Evolutionary conservation across 495 filamentous ascomycete species (phyloP), one percentile per base, ranked within the genome.

Genomic region (Aspergillus nidulans): DNA sequence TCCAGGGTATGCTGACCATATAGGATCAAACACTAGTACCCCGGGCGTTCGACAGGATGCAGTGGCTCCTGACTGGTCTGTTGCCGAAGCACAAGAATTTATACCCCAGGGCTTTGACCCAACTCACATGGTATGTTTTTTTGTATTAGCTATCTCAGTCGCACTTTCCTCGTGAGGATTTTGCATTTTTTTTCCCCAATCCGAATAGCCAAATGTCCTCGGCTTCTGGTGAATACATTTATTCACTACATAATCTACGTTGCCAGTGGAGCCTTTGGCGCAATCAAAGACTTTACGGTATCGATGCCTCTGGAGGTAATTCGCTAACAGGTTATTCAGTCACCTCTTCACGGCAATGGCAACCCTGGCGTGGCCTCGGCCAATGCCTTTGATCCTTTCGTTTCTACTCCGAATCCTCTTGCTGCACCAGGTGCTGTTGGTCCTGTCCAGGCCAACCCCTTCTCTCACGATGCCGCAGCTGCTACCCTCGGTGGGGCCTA

Each of bases 61-160:
- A 46, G 69, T 70, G 52, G 70, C 72, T 20, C 66, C 76, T 12
- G 81, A 85, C 51, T 84, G 81, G 81, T 70, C 75, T 19, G 70
- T 76, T 12, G 76, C 79, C 0, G 82, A 88, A n/a, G 83, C 85
- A 49, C 77, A 82, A 53, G 90, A 95, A 55, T 94, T 92, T 64
- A 80, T 89, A n/a, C 88, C 90, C 26, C 84, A 87, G 61, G 80
- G 76, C n/a, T 91, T 85, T 65, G 86, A 88, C 52, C 55, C 78
- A 28, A 71, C 78, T 19, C 81, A 83, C 48, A 71, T 83, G 57
- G 88, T 90, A 81, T 66, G 81, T 49, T 42, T 20, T 60, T 26
- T 18, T 8, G 18, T 42, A 18, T 10, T 8, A 9, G n/a, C 1
- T 7, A n/a, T 42, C 3, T n/a, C n/a, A 48, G 34, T 20, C 21